Evolutionary conservation across 768 basidiomycete genomes (phyloP), one percentile per base, ranked within the genome.

Genomic region (Suillus brevipes): DNA sequence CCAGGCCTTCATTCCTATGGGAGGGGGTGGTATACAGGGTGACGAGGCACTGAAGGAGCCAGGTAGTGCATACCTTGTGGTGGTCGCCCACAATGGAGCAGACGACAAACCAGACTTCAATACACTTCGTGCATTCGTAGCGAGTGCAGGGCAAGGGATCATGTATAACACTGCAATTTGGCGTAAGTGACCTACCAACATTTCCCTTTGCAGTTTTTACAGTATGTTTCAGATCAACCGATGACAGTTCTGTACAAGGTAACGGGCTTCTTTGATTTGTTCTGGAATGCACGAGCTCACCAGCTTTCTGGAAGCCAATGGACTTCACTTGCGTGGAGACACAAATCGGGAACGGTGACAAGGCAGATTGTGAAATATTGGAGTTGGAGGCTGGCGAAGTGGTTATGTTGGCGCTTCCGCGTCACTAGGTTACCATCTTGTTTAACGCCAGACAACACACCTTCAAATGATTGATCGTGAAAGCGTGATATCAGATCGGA

Each of bases 1-100:
- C 69, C 97, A 98, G 75, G 89, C 91, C 7, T 99, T 99, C 76
- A 85, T 98, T 64, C 97, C 97, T 10, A 95, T 99, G 93, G 93
- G 94, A 6, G 86, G 84, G 28, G 79, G 77, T 23, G 73, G 70
- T 60, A 70, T 67, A 58, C 75, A 69, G 49, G 84, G 77, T 49
- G 84, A 84, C 67, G 76, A 76, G 45, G 81, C 80, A 37, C 78
- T 85, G 67, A 75, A 67, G 31, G 84, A 85, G 28, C 79, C 84
- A 7, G 85, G 83, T 0, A 76, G 78, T 31, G 75, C 78, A 40
- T 97, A 97, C 74, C 79, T 99, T 52, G 94, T 96, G 13, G 88
- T 97, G 20, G 97, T 95, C 2, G 93, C 94, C 13, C 77, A 89
- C 72, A 94, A 91, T 65, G 92, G 90, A 2, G 68, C 66, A 10